These are phyloP conservation scores for Berkeleyomyces rouxiae DNA, from an alignment of 2,329 filamentous ascomycete genomes.

Conservation along the genomic window DNA sequence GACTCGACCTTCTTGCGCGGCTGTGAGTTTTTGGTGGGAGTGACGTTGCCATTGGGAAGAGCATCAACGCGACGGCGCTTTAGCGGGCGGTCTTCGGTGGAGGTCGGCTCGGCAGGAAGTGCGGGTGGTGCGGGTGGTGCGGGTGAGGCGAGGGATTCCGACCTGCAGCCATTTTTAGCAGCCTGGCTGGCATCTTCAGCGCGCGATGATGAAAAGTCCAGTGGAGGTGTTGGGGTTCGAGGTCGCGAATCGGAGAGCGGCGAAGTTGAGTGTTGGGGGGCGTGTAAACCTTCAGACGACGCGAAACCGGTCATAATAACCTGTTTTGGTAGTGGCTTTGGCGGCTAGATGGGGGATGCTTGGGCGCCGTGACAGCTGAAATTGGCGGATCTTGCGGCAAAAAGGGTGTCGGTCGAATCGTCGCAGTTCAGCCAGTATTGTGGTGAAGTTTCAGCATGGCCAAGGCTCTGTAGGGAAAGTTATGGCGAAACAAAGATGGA, in stretches of 20 bases:
- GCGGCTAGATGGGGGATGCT: conserved; percentile 27
- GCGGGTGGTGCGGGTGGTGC: background rate
- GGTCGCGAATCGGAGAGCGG: conserved; percentile 14
- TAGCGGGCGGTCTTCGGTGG: conserved; percentile 31
- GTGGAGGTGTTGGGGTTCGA: conserved; percentile 16
- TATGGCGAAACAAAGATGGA: conserved; percentile 10
- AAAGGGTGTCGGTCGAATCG: conserved; percentile 38
- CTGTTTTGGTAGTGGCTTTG: conserved; percentile 14
- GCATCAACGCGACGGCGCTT: conserved; percentile 49
- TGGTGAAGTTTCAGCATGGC: conserved; percentile 38
- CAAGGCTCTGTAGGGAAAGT: conserved; percentile 24
- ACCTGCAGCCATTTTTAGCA: conserved; percentile 4
- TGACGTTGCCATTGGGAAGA: conserved; percentile 4
- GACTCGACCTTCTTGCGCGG: conserved; percentile 41
- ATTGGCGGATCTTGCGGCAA: conserved; percentile 39
- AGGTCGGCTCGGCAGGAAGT: conserved; percentile 16
- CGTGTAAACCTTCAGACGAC: conserved; percentile 27
- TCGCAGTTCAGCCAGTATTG: conserved; percentile 28
- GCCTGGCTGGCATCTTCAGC: conserved; percentile 15
- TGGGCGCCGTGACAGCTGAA: conserved; percentile 37
- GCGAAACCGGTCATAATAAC: conserved; percentile 44
- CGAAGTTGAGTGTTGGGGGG: conserved; percentile 15
- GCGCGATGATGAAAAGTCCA: conserved; percentile 5
- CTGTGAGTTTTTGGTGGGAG: conserved; percentile 24
- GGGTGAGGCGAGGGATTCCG: conserved; percentile 7